Evolutionary conservation across 179 eudicot species (phyloP).

Genomic region (Patellifolia procumbens): DNA sequence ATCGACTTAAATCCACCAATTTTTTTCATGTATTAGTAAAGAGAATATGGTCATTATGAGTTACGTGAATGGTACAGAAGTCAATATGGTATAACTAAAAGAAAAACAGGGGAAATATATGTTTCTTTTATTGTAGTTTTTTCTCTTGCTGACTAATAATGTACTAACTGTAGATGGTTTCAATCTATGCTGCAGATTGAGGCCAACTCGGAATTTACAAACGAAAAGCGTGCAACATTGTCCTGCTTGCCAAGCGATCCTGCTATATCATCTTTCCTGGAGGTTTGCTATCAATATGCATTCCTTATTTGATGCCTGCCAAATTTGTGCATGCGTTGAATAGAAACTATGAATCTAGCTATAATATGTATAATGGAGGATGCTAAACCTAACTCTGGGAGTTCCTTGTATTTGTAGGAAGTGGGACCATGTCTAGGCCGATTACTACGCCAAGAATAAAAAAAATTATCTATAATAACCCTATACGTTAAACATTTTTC

Average conservation of each 20-base stretch:
- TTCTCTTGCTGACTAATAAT: not conserved
- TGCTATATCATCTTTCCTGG: slow-evolving; percentile 64
- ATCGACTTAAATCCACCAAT: too few relatives aligned
- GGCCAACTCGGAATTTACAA: slow-evolving; percentile 70
- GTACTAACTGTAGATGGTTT: slow-evolving; percentile 4
- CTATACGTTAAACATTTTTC: too few relatives aligned
- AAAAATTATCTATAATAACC: too few relatives aligned
- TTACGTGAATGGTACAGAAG: too few relatives aligned
- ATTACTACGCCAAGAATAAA: too few relatives aligned
- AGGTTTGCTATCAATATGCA: slow-evolving; percentile 47
- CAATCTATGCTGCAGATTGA: slow-evolving; percentile 56
- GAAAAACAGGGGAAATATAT: too few relatives aligned
- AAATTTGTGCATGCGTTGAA: not conserved
- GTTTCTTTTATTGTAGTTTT: not conserved
- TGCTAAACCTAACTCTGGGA: not conserved
- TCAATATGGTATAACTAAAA: too few relatives aligned
- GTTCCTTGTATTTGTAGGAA: not conserved
- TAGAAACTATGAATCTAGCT: not conserved
- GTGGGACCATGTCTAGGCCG: too few relatives aligned
- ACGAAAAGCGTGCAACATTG: slow-evolving; percentile 60
- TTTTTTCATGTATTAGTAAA: too few relatives aligned
- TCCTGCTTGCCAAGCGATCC: slow-evolving; percentile 84
- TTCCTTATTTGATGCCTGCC: not conserved
- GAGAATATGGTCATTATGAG: too few relatives aligned
- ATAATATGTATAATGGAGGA: not conserved